A percentile compares a stretch with the other conserved stretches of the same genome.
These are phyloP conservation scores for Xylariaceae sp. DNA, from an alignment of 2,329 filamentous ascomycete species.

Conservation along the genomic window DNA sequence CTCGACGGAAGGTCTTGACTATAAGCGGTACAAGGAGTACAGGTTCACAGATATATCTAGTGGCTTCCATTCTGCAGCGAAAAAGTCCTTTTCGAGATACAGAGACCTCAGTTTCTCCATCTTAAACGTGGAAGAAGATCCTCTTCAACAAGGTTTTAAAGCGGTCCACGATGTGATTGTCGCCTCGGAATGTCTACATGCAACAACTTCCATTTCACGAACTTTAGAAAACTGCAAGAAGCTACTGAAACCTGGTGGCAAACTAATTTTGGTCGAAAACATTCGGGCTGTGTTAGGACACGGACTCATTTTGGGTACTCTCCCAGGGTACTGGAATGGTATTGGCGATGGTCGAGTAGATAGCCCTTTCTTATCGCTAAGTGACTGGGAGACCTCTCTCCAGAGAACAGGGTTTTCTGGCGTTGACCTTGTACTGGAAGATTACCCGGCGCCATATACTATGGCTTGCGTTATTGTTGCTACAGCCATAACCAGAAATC, in stretches of 20 bases:
- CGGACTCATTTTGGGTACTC: background rate
- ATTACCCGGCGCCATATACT: background rate
- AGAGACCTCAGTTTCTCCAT: slow-evolving; percentile 22
- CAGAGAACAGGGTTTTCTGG: background rate
- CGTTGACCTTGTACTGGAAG: background rate
- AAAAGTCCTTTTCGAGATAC: slow-evolving; percentile 10
- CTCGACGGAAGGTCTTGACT: too few relatives aligned
- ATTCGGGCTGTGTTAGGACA: background rate
- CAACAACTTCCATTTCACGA: slow-evolving; percentile 26
- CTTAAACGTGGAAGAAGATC: slow-evolving; percentile 20
- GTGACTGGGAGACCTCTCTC: background rate
- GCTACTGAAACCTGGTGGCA: background rate
- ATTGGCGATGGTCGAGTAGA: background rate
- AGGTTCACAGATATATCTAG: too few relatives aligned
- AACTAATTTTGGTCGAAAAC: background rate
- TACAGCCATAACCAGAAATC: background rate
- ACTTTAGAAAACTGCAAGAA: background rate
- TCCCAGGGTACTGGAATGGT: background rate
- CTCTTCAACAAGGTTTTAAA: slow-evolving; percentile 9
- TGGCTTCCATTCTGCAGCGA: too few relatives aligned
- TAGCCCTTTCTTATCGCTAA: background rate
- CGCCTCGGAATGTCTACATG: slow-evolving; percentile 24
- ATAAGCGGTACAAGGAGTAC: too few relatives aligned
- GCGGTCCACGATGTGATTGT: slow-evolving; percentile 23
- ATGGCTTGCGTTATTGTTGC: background rate